Evolutionary conservation across 345 rosid genomes (phyloP).

Genomic region (Eucalyptus viminalis): DNA sequence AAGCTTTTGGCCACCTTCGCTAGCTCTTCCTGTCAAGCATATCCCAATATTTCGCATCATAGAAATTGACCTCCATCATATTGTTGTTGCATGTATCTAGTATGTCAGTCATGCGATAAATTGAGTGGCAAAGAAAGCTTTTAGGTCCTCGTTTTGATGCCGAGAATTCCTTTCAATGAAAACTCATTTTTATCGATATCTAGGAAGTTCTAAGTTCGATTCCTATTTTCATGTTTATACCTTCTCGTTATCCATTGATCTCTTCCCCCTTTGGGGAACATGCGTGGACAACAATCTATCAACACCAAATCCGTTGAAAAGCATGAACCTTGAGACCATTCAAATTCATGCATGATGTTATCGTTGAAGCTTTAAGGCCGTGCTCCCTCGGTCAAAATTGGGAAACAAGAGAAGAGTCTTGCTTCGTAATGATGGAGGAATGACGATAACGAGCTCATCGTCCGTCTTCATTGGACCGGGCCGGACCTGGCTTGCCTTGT

Average conservation of each 20-base stretch:
- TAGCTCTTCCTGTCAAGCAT: not conserved
- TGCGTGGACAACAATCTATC: not conserved
- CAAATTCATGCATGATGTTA: not conserved
- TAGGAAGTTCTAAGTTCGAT: not conserved
- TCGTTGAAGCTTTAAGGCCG: not conserved
- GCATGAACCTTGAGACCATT: not conserved
- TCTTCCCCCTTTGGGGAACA: not conserved
- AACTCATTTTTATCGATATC: not conserved
- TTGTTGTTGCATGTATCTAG: not conserved
- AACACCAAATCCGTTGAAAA: not conserved
- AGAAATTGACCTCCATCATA: not conserved
- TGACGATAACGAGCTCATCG: not conserved
- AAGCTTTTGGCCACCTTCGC: not conserved
- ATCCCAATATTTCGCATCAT: not conserved
- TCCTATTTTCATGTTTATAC: not conserved
- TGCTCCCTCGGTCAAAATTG: not conserved
- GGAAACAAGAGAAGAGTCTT: not conserved
- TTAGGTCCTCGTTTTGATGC: not conserved
- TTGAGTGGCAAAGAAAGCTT: not conserved
- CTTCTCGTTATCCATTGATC: not conserved
- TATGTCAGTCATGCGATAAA: not conserved
- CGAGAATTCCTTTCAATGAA: fast-evolving
- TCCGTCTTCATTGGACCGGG: not conserved
- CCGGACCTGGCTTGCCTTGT: not conserved
- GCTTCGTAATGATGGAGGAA: not conserved